phyloP scores from a whole-genome alignment of 495 filamentous ascomycete genomes.

The Corynascus novoguineensis region DNA sequence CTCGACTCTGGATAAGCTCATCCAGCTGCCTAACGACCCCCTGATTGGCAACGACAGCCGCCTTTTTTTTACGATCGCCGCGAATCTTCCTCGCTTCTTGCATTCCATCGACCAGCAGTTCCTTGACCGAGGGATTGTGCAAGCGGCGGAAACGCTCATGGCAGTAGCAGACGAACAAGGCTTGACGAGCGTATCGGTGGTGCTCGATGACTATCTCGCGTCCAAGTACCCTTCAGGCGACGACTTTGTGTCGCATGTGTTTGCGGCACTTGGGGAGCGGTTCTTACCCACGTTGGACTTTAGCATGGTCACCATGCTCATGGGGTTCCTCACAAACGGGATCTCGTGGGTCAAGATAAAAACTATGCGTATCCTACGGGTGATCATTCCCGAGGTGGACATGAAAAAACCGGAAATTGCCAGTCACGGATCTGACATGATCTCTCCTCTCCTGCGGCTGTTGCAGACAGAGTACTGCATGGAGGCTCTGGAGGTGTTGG shows the following conservation, averaged over 20 bases:
- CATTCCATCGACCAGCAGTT: constrained; percentile 64
- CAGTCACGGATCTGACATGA: constrained; percentile 86
- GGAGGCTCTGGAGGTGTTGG: constrained; percentile 82
- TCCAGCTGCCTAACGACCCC: constrained; percentile 69
- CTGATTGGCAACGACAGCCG: constrained; percentile 77
- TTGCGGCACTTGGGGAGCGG: constrained; percentile 67
- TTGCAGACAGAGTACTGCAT: constrained; percentile 91
- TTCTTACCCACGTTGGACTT: constrained; percentile 84
- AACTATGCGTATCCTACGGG: constrained; percentile 83
- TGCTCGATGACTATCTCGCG: constrained; percentile 64
- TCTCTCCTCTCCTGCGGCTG: constrained; percentile 84
- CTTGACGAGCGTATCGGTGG: constrained; percentile 48
- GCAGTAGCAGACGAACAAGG: constrained; percentile 67
- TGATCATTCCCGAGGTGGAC: constrained; percentile 83
- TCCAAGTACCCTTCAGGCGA: constrained; percentile 61
- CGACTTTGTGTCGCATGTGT: constrained; percentile 71
- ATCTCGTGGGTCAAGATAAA: constrained; percentile 84
- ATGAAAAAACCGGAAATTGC: constrained; percentile 89
- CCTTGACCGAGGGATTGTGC: constrained; percentile 49
- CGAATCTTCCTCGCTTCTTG: constrained; percentile 85
- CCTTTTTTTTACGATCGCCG: constrained; percentile 75
- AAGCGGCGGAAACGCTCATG: constrained; percentile 63
- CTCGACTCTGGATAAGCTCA: constrained; percentile 69
- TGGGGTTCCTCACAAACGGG: constrained; percentile 86
- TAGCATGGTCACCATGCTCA: constrained; percentile 77